These are phyloP conservation scores for Lepiota brunneoincarnata DNA, from an alignment of 768 basidiomycete species.

Conservation along the genomic window DNA sequence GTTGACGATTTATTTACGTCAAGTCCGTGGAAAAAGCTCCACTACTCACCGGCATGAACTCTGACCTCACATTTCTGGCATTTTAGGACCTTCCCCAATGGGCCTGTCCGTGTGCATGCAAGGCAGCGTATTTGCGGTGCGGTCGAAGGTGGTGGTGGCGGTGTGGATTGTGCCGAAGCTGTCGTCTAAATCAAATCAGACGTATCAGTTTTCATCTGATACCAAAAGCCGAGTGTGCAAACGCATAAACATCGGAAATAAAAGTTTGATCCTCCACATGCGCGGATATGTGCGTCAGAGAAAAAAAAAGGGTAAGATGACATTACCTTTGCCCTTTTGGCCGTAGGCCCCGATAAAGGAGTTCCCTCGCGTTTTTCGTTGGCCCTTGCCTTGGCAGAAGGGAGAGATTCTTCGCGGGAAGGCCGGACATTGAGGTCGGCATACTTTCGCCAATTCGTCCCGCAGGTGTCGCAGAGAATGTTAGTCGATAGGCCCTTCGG, in stretches of 20 bases:
- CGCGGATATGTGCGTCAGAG: neutral
- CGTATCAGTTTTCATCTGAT: neutral
- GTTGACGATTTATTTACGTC: conserved; percentile 8
- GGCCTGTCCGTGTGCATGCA: conserved; percentile 73
- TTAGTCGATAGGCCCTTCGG: conserved; percentile 79
- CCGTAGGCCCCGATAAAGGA: conserved; percentile 40
- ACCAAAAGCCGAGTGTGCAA: neutral
- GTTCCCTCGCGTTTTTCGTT: conserved; percentile 65
- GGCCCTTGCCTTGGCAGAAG: conserved; percentile 49
- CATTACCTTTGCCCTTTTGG: conserved; percentile 45
- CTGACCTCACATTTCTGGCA: conserved; percentile 80
- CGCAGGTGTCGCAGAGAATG: conserved; percentile 83
- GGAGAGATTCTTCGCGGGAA: conserved; percentile 60
- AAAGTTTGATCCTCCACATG: neutral
- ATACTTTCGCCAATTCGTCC: conserved; percentile 90
- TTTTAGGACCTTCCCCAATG: conserved; percentile 73
- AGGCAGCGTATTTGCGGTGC: conserved; percentile 70
- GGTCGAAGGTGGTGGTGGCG: conserved; percentile 54
- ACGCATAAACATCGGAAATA: conserved; percentile 4
- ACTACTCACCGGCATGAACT: conserved; percentile 69
- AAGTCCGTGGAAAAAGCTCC: conserved; percentile 5
- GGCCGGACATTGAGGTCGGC: conserved; percentile 81
- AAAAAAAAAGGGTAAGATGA: neutral
- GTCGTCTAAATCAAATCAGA: conserved; percentile 35
- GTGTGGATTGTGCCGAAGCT: conserved; percentile 53